Conservation (phyloP, 78 protist species). For the Mantamonas sphyraenae region DNA sequence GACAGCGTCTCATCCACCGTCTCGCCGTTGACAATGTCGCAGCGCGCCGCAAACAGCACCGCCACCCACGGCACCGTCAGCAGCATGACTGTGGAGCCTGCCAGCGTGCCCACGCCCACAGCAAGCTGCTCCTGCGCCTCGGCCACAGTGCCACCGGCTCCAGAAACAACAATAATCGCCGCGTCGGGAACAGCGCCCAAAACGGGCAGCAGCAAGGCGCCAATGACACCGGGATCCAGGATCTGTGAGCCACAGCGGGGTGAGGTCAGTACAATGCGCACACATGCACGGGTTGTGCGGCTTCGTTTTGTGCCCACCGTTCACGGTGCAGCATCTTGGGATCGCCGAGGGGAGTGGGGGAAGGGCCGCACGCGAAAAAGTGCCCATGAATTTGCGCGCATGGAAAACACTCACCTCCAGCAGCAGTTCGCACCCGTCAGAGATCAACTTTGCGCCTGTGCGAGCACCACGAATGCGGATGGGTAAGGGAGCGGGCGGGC, state of each 20-base stretch:
- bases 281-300: no score
- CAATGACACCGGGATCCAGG: conserved; percentile 37
- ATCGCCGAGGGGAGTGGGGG: no score
- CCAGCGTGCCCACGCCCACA: conserved; percentile 85
- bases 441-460: conserved; percentile 52
- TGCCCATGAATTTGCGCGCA: no score
- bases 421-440: conserved; percentile 66
- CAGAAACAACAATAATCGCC: conserved; percentile 67
- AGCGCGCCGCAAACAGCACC: conserved; percentile 14
- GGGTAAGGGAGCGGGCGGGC: no score
- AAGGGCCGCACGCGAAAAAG: background rate
- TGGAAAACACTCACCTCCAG: conserved; percentile 5
- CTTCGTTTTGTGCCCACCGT: no score
- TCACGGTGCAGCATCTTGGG: no score
- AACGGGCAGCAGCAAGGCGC: conserved; percentile 69
- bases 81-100: conserved; percentile 81
- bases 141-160: conserved; percentile 37
- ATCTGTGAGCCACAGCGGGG: background rate
- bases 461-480: no score
- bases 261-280: background rate
- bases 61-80: conserved; percentile 77
- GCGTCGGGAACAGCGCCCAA: conserved; percentile 85
- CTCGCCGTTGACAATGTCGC: conserved; percentile 1
- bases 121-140: conserved; percentile 65
- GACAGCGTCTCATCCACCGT: background rate